Base-by-base conservation (phyloP, 2,329 filamentous ascomycete species). In the Drechslerella dactyloides region DNA sequence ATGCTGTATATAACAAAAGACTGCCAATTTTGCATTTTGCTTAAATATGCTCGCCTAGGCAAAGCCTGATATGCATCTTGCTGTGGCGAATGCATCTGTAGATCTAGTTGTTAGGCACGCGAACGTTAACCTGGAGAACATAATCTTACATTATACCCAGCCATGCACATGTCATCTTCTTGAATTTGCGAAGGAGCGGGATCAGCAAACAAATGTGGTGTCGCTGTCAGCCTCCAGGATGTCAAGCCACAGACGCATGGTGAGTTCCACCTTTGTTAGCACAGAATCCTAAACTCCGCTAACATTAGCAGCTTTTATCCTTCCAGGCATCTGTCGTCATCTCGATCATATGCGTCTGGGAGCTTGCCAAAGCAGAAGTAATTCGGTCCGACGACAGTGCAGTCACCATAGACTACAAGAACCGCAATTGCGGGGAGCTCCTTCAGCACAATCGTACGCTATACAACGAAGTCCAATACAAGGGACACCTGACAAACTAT, bases 381-480 rank as follows among this genome's bases (percentile, higher is more conserved):
- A 50, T 35, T 15, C 42, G 19, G 7, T 15, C 37, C 10, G 60
- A 53, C 48, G 64, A 72, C 24, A 40, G 60, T 17, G 55, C 68
- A 2, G 55, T 37, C 19, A 19, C 44, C 1, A 48, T 65, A 13
- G 48, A 17, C 2, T 19, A 60, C 0, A 72, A 48, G 54, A 44
- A 65, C 21, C 37, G 68, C 1, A 56, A 72, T 42, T 72, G 68
- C 33, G 46, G 33, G n/a, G 52, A 40, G 4, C 68, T 72, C 21
- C 55, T 72, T 8, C 68, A 72, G 46, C 68, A 72, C n/a, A 72
- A 72, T 35, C 56, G 68, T 15, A 72, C 68, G 1, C 42, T 72
- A 23, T 72, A 72, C 23, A 55, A 53, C 6, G 55, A 61, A 30
- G 61, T 72, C 24, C 48, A 55, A 5, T 72, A 72, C 17, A 60